phyloP scores from a whole-genome alignment of 2,329 filamentous ascomycete genomes.

The Beauveria pseudobassiana region DNA sequence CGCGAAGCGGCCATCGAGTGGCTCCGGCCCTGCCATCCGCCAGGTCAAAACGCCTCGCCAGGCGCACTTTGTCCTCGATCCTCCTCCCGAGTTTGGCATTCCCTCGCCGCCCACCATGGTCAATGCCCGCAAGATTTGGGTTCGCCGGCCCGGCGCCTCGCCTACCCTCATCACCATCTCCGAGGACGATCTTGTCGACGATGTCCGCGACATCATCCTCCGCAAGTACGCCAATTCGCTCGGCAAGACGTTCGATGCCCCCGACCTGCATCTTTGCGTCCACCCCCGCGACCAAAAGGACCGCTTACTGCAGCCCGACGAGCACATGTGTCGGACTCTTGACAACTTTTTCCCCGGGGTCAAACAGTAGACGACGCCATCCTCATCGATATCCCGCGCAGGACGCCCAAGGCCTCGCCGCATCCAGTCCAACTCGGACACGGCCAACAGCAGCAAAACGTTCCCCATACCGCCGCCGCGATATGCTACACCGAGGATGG shows the following conservation, averaged over 20 bases:
- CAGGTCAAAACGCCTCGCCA: slow-evolving; percentile 15
- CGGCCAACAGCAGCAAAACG: slow-evolving; percentile 7
- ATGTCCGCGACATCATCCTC: slow-evolving; percentile 85
- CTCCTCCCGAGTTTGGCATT: slow-evolving; percentile 28
- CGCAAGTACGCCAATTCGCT: slow-evolving; percentile 92
- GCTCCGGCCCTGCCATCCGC: slow-evolving; percentile 20
- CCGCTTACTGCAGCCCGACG: slow-evolving; percentile 74
- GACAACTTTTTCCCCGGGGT: slow-evolving; percentile 81
- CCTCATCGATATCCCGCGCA: slow-evolving; percentile 77
- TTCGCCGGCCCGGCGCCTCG: slow-evolving; percentile 77
- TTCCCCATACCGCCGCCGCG: slow-evolving; percentile 36
- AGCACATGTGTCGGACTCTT: slow-evolving; percentile 68
- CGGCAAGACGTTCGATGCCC: slow-evolving; percentile 80
- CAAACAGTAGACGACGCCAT: slow-evolving; percentile 86
- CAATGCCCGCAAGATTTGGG: slow-evolving; percentile 80
- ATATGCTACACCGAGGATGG: slow-evolving; percentile 55
- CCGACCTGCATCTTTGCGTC: slow-evolving; percentile 78
- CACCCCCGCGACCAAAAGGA: slow-evolving; percentile 62
- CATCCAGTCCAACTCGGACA: slow-evolving; percentile 24
- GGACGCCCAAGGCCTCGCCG: slow-evolving; percentile 76
- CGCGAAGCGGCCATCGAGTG: slow-evolving; percentile 13
- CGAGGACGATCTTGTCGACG: slow-evolving; percentile 88
- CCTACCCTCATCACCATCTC: slow-evolving; percentile 78
- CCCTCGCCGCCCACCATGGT: slow-evolving; percentile 34
- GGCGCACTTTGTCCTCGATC: slow-evolving; percentile 12